Evolutionary conservation across 495 filamentous ascomycete species (phyloP).

Genomic region (Aspergillus baeticus): DNA sequence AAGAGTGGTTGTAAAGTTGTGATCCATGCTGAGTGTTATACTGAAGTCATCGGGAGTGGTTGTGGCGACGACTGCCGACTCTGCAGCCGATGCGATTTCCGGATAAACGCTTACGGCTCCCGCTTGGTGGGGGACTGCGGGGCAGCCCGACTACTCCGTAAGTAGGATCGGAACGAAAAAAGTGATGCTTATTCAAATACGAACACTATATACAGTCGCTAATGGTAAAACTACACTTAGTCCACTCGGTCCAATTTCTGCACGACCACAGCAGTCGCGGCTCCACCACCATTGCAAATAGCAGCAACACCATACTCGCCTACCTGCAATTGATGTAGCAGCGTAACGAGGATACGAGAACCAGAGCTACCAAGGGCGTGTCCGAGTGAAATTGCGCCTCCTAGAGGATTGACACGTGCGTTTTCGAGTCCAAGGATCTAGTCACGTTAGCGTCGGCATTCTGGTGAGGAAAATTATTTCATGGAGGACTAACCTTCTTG

Average conservation of each 20-base stretch:
- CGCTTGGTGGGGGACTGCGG: neutral
- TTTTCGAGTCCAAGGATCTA: slow-evolving; percentile 76
- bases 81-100: slow-evolving; percentile 10
- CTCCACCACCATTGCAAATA: slow-evolving; percentile 96
- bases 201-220: neutral
- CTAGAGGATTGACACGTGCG: slow-evolving; percentile 80
- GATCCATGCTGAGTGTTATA: slow-evolving; percentile 4
- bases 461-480: too few relatives aligned
- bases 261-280: slow-evolving; percentile 87
- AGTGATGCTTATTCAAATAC: neutral
- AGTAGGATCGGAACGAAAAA: neutral
- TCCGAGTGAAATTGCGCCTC: slow-evolving; percentile 91
- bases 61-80: slow-evolving; percentile 18
- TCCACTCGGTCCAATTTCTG: slow-evolving; percentile 74
- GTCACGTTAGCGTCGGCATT: slow-evolving; percentile 20
- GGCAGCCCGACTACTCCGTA: neutral
- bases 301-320: slow-evolving; percentile 94
- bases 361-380: slow-evolving; percentile 94
- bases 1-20: neutral
- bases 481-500: slow-evolving; percentile 61
- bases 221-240: slow-evolving; percentile 15
- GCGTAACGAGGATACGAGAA: slow-evolving; percentile 83
- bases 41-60: neutral
- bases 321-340: slow-evolving; percentile 84
- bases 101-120: slow-evolving; percentile 14